A percentile compares a stretch with the other conserved stretches of the same genome.
phyloP scores from a whole-genome alignment of 78 protist species.

The Dictyostelium discoideum region DNA sequence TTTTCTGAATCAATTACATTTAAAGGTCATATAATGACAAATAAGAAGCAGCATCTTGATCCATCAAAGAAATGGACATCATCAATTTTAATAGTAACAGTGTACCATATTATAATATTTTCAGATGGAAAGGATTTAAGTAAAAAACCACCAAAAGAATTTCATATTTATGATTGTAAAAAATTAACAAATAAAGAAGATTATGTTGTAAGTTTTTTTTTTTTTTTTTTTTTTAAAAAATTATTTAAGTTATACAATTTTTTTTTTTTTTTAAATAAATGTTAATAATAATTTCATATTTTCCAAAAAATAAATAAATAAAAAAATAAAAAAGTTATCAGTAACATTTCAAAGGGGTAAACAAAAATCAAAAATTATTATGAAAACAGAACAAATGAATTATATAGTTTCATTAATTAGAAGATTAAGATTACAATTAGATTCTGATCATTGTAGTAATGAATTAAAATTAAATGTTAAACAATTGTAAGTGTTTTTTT shows the following conservation, averaged over 20 bases:
- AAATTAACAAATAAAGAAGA: slow-evolving; percentile 47
- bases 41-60: slow-evolving; percentile 21
- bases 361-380: slow-evolving; percentile 42
- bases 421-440: slow-evolving; percentile 10
- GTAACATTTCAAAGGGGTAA: slow-evolving; percentile 61
- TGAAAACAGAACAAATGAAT: slow-evolving; percentile 50
- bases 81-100: slow-evolving; percentile 47
- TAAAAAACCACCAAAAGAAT: slow-evolving; percentile 71
- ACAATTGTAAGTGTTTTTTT: neutral
- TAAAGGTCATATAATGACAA: slow-evolving; percentile 34
- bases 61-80: slow-evolving; percentile 43
- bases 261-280: neutral
- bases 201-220: neutral
- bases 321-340: neutral
- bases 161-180: slow-evolving; percentile 58
- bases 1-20: slow-evolving; percentile 17
- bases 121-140: slow-evolving; percentile 56
- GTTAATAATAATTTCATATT: neutral
- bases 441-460: slow-evolving; percentile 47
- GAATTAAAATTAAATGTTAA: slow-evolving; percentile 33
- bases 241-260: too few species aligned
- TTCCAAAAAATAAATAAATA: too few species aligned
- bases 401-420: slow-evolving; percentile 30
- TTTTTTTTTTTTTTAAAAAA: neutral
- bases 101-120: slow-evolving; percentile 33